A percentile compares a stretch with the other conserved stretches of the same genome.
phyloP scores from a whole-genome alignment of 2,329 filamentous ascomycete species.

The Seiridium cupressi region DNA sequence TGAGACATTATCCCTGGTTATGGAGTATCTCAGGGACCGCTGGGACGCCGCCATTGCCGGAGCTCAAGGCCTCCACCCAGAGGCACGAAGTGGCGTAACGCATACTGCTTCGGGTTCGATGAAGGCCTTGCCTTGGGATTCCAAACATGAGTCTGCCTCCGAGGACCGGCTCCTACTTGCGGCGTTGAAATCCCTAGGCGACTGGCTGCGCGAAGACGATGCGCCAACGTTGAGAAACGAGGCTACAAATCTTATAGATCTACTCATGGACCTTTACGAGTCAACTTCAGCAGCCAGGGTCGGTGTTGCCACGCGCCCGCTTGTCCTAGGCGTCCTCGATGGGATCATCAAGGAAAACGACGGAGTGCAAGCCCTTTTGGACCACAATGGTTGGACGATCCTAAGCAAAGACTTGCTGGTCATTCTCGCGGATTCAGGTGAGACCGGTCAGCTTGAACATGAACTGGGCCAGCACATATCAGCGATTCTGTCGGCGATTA shows the following conservation, averaged over 20 bases:
- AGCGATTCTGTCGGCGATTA: slow-evolving; percentile 50
- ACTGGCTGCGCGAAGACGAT: slow-evolving; percentile 71
- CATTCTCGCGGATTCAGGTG: slow-evolving; percentile 34
- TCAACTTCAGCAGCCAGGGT: slow-evolving; percentile 13
- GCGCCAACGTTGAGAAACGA: slow-evolving; percentile 56
- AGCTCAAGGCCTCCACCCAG: slow-evolving; percentile 58
- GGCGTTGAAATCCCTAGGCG: slow-evolving; percentile 53
- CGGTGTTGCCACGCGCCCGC: slow-evolving; percentile 34
- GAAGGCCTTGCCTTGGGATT: slow-evolving; percentile 58
- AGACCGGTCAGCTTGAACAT: slow-evolving; percentile 18
- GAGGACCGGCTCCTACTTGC: slow-evolving; percentile 60
- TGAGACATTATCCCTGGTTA: slow-evolving; percentile 61
- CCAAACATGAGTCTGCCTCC: slow-evolving; percentile 42
- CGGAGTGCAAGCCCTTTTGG: slow-evolving; percentile 46
- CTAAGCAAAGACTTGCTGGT: slow-evolving; percentile 48
- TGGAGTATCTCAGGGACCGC: slow-evolving; percentile 68
- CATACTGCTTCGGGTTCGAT: slow-evolving; percentile 43
- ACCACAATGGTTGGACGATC: slow-evolving; percentile 52
- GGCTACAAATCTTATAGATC: slow-evolving; percentile 58
- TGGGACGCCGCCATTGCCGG: slow-evolving; percentile 67
- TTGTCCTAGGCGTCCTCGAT: slow-evolving; percentile 59
- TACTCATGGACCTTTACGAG: slow-evolving; percentile 62
- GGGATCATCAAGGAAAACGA: slow-evolving; percentile 50
- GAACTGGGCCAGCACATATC: slow-evolving; percentile 55
- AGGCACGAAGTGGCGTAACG: slow-evolving; percentile 44